Percentiles rank a stretch among this genome's conserved stretches.
phyloP scores from a whole-genome alignment of 768 basidiomycete species.

The Rhizopogon salebrosus region DNA sequence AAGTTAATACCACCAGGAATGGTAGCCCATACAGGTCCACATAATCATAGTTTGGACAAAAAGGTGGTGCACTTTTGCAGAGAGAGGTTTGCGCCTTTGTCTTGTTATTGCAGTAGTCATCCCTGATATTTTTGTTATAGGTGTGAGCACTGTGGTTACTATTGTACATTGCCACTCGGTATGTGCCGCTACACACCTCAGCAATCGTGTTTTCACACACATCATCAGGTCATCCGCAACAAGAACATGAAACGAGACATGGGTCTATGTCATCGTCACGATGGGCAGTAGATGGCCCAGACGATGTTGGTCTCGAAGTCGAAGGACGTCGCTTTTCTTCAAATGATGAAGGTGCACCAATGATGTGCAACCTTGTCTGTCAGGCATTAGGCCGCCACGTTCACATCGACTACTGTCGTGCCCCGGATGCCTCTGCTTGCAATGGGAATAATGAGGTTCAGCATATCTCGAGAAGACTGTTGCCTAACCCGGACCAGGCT shows the following conservation, averaged over 20 bases:
- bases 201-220: background rate
- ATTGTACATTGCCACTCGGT: conserved; percentile 55
- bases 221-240: conserved; percentile 47
- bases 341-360: conserved; percentile 54
- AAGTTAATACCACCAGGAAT: conserved; percentile 39
- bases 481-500: conserved; percentile 38
- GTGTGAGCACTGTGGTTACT: conserved; percentile 53
- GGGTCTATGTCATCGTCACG: conserved; percentile 57
- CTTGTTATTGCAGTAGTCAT: background rate
- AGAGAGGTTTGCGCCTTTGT: conserved; percentile 27
- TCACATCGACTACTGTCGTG: conserved; percentile 54
- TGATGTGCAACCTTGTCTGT: conserved; percentile 59
- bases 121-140: conserved; percentile 19
- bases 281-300: conserved; percentile 53
- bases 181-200: background rate
- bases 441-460: conserved; percentile 34
- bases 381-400: conserved; percentile 50
- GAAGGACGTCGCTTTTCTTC: conserved; percentile 50
- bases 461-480: conserved; percentile 39
- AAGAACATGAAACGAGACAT: conserved; percentile 58
- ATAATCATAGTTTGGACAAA: conserved; percentile 42
- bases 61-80: conserved; percentile 53
- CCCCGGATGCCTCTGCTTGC: conserved; percentile 32
- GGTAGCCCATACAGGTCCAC: conserved; percentile 39
- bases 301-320: conserved; percentile 45